phyloP scores from a whole-genome alignment of 2,329 filamentous ascomycete species.

The Gnomoniopsis smithogilvyi region DNA sequence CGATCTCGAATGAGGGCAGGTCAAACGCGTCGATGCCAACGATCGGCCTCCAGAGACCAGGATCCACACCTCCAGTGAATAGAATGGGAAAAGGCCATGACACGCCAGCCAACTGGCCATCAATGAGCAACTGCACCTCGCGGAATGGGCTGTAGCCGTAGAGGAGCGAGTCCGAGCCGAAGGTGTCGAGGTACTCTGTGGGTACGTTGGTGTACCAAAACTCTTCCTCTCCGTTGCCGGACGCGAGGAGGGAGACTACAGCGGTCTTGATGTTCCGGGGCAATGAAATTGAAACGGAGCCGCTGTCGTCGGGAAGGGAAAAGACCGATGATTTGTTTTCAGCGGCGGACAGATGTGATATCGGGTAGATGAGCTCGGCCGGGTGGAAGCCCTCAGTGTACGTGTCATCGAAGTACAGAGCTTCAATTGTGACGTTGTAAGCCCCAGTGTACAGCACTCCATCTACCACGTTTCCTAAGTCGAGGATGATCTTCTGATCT shows the following conservation, averaged over 20 bases:
- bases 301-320: slow-evolving; percentile 49
- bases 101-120: slow-evolving; percentile 59
- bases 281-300: slow-evolving; percentile 44
- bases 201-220: slow-evolving; percentile 70
- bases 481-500: slow-evolving; percentile 59
- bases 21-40: slow-evolving; percentile 69
- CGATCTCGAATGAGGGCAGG: slow-evolving; percentile 63
- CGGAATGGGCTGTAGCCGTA: slow-evolving; percentile 64
- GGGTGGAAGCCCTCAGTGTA: slow-evolving; percentile 26
- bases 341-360: slow-evolving; percentile 41
- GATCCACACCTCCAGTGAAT: slow-evolving; percentile 66
- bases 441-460: slow-evolving; percentile 52
- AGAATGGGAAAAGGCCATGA: slow-evolving; percentile 68
- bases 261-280: slow-evolving; percentile 57
- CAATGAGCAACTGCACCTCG: slow-evolving; percentile 64
- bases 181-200: slow-evolving; percentile 51
- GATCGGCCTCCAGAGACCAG: slow-evolving; percentile 66
- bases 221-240: slow-evolving; percentile 62
- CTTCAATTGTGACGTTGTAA: slow-evolving; percentile 57
- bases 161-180: slow-evolving; percentile 48
- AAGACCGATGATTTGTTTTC: slow-evolving; percentile 52
- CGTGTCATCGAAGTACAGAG: slow-evolving; percentile 43
- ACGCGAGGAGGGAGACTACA: slow-evolving; percentile 60
- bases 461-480: slow-evolving; percentile 56
- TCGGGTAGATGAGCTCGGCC: slow-evolving; percentile 29